Conservation (phyloP, 164 flowering plant genomes). For the Cinnamomum micranthum region DNA sequence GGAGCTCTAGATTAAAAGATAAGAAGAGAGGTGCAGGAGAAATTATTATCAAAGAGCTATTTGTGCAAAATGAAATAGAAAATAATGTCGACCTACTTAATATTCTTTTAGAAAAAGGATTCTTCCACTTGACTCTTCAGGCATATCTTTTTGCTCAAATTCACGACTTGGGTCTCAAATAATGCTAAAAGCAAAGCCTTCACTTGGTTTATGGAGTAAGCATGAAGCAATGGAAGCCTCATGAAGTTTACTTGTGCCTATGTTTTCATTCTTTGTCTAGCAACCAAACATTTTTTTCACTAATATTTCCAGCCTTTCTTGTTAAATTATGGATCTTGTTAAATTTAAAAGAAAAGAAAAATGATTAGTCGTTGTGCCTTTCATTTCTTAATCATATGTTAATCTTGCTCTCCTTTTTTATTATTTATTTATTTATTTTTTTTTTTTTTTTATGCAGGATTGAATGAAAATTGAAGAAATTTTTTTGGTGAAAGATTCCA, state of each 20-base stretch:
- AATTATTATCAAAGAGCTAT: slow-evolving; percentile 65
- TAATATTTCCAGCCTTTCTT: no score
- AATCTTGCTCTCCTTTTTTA: no score
- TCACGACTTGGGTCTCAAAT: slow-evolving; percentile 43
- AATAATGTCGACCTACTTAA: slow-evolving; percentile 69
- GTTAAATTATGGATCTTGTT: no score
- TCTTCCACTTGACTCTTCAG: slow-evolving; percentile 62
- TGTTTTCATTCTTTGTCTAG: no score
- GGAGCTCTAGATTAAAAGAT: slow-evolving; percentile 87
- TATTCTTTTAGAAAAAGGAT: slow-evolving; percentile 61
- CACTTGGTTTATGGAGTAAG: slow-evolving; percentile 42
- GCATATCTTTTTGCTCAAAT: slow-evolving; percentile 43
- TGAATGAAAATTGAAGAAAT: no score
- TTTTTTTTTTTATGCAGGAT: no score
- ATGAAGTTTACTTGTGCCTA: slow-evolving; percentile 8
- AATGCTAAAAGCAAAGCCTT: slow-evolving; percentile 38
- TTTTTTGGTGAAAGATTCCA: no score
- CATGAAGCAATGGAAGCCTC: slow-evolving; percentile 38
- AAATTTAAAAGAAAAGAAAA: no score
- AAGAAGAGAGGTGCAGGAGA: slow-evolving; percentile 89
- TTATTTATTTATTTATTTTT: no score
- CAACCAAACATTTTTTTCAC: no score
- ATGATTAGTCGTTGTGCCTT: no score
- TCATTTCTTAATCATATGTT: no score
- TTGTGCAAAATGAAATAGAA: slow-evolving; percentile 62